A percentile compares a stretch with the other conserved stretches of the same genome.
These are phyloP conservation scores for Melastoma candidum DNA, from an alignment of 441 rosid species.

Conservation along the genomic window DNA sequence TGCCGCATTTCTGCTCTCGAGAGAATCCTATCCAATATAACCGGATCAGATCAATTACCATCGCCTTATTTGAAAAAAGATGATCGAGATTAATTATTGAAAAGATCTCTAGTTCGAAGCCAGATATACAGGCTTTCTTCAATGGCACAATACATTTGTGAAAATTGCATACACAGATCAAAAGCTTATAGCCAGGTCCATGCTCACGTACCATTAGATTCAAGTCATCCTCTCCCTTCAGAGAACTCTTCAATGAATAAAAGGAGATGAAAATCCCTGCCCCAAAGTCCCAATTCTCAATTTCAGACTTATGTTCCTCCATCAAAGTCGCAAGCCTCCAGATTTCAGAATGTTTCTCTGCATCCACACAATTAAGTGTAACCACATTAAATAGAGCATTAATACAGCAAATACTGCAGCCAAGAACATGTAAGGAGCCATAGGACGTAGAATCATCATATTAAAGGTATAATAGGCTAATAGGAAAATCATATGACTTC, in stretches of 20 bases:
- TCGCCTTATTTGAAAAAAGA: too few species aligned
- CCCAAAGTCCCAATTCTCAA: slow-evolving; percentile 96
- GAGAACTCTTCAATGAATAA: slow-evolving; percentile 57
- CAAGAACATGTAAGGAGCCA: too few species aligned
- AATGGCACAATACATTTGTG: background rate
- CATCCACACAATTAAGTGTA: slow-evolving; percentile 13
- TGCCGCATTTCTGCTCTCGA: slow-evolving; percentile 51
- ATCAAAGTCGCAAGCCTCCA: slow-evolving; percentile 73
- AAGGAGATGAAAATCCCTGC: slow-evolving; percentile 76
- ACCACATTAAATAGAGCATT: background rate
- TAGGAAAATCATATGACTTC: too few species aligned
- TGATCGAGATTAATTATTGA: background rate
- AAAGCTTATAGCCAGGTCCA: too few species aligned
- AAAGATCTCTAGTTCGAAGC: background rate
- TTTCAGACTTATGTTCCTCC: slow-evolving; percentile 89
- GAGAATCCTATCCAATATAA: slow-evolving; percentile 53
- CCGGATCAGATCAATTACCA: slow-evolving; percentile 2
- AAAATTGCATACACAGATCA: background rate
- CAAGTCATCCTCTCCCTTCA: slow-evolving; percentile 41
- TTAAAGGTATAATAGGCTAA: too few species aligned
- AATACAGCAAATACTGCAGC: too few species aligned
- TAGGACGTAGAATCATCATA: too few species aligned
- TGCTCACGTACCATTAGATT: slow-evolving; percentile 45
- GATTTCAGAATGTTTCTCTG: slow-evolving; percentile 67
- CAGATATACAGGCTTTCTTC: background rate